Evolutionary conservation across 1,139 yeast genomes (phyloP).

Genomic region (Casaregolazyma suthepensis): DNA sequence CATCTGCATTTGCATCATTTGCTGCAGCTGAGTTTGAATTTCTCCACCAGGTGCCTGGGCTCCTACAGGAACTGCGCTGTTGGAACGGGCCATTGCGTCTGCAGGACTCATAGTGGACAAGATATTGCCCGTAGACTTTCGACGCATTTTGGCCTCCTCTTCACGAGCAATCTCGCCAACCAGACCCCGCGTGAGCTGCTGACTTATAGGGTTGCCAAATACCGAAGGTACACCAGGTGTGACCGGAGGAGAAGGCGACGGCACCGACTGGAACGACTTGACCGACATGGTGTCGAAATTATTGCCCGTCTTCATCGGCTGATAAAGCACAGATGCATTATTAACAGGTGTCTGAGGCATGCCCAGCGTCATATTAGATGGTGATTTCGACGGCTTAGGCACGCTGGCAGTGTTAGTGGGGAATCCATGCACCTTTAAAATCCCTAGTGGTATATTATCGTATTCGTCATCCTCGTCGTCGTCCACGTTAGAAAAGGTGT

Average conservation of each 20-base stretch:
- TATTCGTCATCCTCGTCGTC: conserved; percentile 34
- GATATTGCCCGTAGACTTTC: conserved; percentile 21
- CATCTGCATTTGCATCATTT: conserved; percentile 33
- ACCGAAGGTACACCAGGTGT: conserved; percentile 13
- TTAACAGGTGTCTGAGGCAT: background rate
- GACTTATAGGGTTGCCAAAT: conserved; percentile 21
- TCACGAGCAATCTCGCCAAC: conserved; percentile 38
- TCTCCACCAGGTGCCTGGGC: conserved; percentile 15
- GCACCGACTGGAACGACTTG: conserved; percentile 9
- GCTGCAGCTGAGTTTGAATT: conserved; percentile 30
- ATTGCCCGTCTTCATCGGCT: conserved; percentile 10
- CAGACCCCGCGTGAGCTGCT: conserved; percentile 30
- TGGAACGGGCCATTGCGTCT: background rate
- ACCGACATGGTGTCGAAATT: conserved; percentile 12
- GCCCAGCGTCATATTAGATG: conserved; percentile 16
- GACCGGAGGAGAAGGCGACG: conserved; percentile 9
- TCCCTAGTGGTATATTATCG: conserved; percentile 38
- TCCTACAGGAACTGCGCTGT: background rate
- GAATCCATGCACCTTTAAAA: conserved; percentile 37
- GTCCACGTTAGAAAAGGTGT: conserved; percentile 14
- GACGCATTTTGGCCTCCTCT: conserved; percentile 33
- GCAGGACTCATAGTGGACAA: conserved; percentile 5
- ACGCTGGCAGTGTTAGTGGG: conserved; percentile 22
- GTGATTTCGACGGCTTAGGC: conserved; percentile 20
- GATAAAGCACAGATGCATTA: conserved; percentile 7